Conservation (phyloP, 345 rosid species). For the Anacardium occidentale region DNA sequence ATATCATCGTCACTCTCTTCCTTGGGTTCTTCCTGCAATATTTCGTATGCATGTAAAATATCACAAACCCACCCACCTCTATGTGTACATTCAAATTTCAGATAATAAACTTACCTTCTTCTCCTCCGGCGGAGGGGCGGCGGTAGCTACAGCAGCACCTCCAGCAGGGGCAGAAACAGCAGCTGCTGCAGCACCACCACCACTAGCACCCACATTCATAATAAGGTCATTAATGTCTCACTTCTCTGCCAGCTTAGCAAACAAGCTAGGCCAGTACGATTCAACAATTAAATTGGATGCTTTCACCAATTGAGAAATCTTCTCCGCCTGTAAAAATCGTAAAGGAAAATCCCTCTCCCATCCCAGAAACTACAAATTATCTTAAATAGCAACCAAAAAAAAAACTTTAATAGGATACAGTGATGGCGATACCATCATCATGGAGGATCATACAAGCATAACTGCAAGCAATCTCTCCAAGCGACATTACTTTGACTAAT, state of each 20-base stretch:
- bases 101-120: slow-evolving; percentile 53
- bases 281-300: slow-evolving; percentile 59
- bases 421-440: slow-evolving; percentile 69
- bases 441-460: slow-evolving; percentile 71
- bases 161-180: slow-evolving; percentile 44
- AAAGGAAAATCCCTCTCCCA: slow-evolving; percentile 1
- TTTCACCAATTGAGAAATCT: slow-evolving; percentile 57
- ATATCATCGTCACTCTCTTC: slow-evolving; percentile 85
- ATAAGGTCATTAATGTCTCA: slow-evolving; percentile 60
- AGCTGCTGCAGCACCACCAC: slow-evolving; percentile 40
- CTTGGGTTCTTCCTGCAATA: slow-evolving; percentile 68
- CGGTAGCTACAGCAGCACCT: slow-evolving; percentile 42
- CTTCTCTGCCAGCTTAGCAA: slow-evolving; percentile 82
- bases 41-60: not conserved
- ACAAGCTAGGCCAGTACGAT: slow-evolving; percentile 80
- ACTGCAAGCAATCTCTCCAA: slow-evolving; percentile 58
- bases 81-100: not conserved
- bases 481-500: slow-evolving; percentile 42
- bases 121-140: slow-evolving; percentile 72
- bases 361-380: not conserved
- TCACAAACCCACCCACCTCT: not conserved
- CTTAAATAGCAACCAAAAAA: not conserved
- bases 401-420: slow-evolving; percentile 55
- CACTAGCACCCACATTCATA: slow-evolving; percentile 71
- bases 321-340: slow-evolving; percentile 54